Base-by-base conservation (phyloP, 805 yeast genomes). In the Suhomyces canberraensis region DNA sequence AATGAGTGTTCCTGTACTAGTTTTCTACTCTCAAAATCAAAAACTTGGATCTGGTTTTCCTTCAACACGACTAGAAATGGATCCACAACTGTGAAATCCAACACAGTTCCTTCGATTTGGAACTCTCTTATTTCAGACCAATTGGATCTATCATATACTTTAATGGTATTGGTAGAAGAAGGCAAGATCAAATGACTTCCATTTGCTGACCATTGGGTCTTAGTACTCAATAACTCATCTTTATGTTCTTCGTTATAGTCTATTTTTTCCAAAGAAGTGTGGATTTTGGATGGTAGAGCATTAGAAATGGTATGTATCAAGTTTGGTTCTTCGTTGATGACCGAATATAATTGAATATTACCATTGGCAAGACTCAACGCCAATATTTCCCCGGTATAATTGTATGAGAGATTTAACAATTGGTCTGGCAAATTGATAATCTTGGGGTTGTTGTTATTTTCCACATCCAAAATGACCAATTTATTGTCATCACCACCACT, bases 131-230 rank as follows among this genome's bases (percentile, higher is more conserved):
- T 37, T 15, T 37, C 24, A 24, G 32, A 26, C 69, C 69, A 71
- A 39, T 68, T 54, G 16, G 56, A 48, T 36, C 76, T 56, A 37
- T 62, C 57, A 36, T 61, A 78, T 0, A 76, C 65, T 35, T 68
- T 69, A 32, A 82, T 67, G 2, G 69, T 60, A 31, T 67, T 62
- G 15, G 69, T 61, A 25, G 66, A 61, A 5, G 82, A 64, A 2
- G 95, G 89, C 14, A 86, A 51, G 2, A 89, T 87, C 32, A 88
- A 65, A n/a, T 66, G 56, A 36, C 75, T 75, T 13, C 95, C 95
- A 36, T 73, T 68, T 2, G 83, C 76, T 39, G 79, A 76, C 95
- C 95, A 88, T 25, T 73, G 75, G 2, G 79, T 71, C 28, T 72
- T 73, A 0, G 85, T 71, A 17, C 80, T 61, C 1, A 75, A 53